phyloP scores from a whole-genome alignment of 192 early-diverging fungal species.

The Chytriomyces hyalinus region DNA sequence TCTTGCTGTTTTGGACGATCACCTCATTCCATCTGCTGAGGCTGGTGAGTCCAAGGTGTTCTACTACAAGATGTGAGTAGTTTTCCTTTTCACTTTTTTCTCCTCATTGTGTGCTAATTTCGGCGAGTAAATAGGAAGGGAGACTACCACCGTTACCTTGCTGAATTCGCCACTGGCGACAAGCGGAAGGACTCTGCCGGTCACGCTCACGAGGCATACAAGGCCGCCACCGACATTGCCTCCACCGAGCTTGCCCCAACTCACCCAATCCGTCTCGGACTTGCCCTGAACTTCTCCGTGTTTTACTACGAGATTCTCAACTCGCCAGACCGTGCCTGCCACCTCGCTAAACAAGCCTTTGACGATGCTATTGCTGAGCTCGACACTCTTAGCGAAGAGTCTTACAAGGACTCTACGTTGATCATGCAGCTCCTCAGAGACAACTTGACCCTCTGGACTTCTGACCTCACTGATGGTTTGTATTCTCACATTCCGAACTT shows the following conservation, averaged over 20 bases:
- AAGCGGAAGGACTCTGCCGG: slow-evolving; percentile 82
- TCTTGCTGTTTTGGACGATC: slow-evolving; percentile 84
- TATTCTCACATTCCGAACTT: not conserved
- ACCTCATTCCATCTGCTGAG: slow-evolving; percentile 89
- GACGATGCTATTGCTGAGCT: slow-evolving; percentile 99
- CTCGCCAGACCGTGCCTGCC: slow-evolving; percentile 96
- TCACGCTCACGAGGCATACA: slow-evolving; percentile 91
- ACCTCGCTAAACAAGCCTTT: slow-evolving; percentile 96
- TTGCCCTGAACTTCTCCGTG: slow-evolving; percentile 98
- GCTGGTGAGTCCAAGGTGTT: slow-evolving; percentile 99
- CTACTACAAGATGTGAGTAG: slow-evolving; percentile 97
- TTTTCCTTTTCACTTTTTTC: slow-evolving; percentile 19
- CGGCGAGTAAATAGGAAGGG: slow-evolving; percentile 75
- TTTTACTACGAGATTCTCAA: slow-evolving; percentile 99
- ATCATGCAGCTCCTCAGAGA: slow-evolving; percentile 99
- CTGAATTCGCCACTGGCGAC: slow-evolving; percentile 92
- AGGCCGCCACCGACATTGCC: slow-evolving; percentile 93
- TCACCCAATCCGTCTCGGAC: slow-evolving; percentile 97
- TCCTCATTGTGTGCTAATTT: slow-evolving; percentile 16
- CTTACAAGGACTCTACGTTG: slow-evolving; percentile 98
- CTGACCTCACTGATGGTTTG: slow-evolving; percentile 88
- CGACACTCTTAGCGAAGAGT: slow-evolving; percentile 97
- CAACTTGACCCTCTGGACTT: slow-evolving; percentile 99
- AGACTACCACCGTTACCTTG: slow-evolving; percentile 99
- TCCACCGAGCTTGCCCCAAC: slow-evolving; percentile 93